Evolutionary conservation across 2,329 filamentous ascomycete genomes (phyloP).

Genomic region (Fusarium anguioides): DNA sequence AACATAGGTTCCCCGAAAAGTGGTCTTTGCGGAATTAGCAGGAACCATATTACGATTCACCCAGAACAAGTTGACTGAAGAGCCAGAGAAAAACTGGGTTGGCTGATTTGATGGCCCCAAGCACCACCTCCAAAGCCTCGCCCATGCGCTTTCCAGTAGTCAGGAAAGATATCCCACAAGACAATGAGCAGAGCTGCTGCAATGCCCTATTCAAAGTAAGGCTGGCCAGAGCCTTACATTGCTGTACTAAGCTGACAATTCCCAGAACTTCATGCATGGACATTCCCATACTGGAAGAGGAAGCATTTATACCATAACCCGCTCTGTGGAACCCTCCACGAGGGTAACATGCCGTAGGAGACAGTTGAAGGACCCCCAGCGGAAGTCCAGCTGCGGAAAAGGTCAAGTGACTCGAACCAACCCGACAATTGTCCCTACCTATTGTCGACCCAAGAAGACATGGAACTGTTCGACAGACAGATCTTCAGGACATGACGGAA

Average conservation of each 20-base stretch:
- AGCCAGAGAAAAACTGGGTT: background rate
- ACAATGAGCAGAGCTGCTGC: conserved; percentile 9
- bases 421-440: background rate
- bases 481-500: background rate
- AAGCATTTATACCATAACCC: background rate
- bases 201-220: conserved; percentile 14
- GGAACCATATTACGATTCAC: conserved; percentile 1
- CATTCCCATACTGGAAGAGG: background rate
- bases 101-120: conserved; percentile 1
- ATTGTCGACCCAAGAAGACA: background rate
- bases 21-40: background rate
- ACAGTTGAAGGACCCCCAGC: conserved; percentile 6
- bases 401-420: conserved; percentile 15
- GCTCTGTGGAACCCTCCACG: background rate
- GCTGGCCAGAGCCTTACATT: background rate
- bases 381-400: conserved; percentile 3
- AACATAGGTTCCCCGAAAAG: background rate
- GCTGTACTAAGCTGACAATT: background rate
- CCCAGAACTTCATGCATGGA: background rate
- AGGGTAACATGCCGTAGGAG: conserved; percentile 2
- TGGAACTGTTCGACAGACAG: background rate
- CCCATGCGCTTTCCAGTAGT: background rate
- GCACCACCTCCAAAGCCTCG: background rate
- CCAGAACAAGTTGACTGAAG: background rate
- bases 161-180: background rate